Evolutionary conservation across 192 early-diverging fungal species (phyloP).

Genomic region (Umbelopsis ramanniana): DNA sequence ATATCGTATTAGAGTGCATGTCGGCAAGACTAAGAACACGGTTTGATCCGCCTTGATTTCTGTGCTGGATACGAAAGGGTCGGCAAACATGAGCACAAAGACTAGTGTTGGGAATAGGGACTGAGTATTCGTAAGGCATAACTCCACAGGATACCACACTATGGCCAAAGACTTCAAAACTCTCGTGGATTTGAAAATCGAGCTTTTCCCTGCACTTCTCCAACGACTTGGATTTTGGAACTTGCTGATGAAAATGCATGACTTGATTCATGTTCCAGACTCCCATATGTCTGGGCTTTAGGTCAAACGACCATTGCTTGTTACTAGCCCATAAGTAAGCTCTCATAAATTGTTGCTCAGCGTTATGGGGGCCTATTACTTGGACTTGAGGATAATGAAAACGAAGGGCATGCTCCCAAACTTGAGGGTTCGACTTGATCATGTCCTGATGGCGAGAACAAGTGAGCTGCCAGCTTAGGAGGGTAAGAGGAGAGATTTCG

Average conservation of each 20-base stretch:
- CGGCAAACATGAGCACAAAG: conserved; percentile 11
- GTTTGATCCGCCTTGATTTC: background rate
- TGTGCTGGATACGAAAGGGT: background rate
- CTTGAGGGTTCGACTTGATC: background rate
- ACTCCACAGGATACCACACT: background rate
- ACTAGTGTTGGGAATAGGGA: background rate
- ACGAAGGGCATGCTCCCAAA: background rate
- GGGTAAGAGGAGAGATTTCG: background rate
- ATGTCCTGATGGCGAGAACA: background rate
- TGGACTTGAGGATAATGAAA: background rate
- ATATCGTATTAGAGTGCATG: background rate
- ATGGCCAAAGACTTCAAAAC: background rate
- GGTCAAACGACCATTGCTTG: background rate
- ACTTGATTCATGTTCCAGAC: background rate
- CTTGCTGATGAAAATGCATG: background rate
- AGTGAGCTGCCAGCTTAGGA: background rate
- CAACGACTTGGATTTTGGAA: background rate
- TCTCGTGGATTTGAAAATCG: background rate
- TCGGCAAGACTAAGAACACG: background rate
- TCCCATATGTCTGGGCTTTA: background rate
- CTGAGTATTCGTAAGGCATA: conserved; percentile 1
- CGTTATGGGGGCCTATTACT: background rate
- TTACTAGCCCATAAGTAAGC: background rate
- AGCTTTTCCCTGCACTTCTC: background rate
- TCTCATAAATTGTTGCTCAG: background rate